A percentile compares a stretch with the other conserved stretches of the same genome.
phyloP scores from a whole-genome alignment of 495 filamentous ascomycete genomes.

The Pyronema domesticum region DNA sequence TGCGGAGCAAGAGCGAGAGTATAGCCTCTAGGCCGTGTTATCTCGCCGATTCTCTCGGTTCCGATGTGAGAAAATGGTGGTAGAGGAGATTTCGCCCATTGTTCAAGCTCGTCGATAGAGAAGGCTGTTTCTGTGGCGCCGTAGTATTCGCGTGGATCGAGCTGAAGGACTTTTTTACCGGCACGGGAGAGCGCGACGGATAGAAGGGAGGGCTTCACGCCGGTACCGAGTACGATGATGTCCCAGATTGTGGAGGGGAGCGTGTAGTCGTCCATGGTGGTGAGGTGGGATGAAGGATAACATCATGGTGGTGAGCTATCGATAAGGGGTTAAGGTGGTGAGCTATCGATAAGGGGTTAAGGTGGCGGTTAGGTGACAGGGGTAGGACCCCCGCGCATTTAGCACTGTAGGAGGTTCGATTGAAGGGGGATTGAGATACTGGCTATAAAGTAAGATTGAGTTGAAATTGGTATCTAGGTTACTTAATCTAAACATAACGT shows the following conservation, averaged over 20 bases:
- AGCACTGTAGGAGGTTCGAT: no score
- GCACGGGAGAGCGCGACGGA: conserved; percentile 82
- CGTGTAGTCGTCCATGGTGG: conserved; percentile 19
- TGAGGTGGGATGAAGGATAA: neutral
- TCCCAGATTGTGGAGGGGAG: conserved; percentile 45
- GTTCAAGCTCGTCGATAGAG: conserved; percentile 61
- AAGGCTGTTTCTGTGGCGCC: conserved; percentile 74
- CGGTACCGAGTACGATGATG: conserved; percentile 77
- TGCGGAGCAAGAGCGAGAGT: conserved; percentile 72
- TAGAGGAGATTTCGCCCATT: conserved; percentile 37
- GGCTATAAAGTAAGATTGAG: no score
- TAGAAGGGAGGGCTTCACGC: conserved; percentile 73
- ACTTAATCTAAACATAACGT: no score
- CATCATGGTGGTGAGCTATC: neutral
- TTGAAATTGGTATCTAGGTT: no score
- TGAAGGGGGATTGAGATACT: no score
- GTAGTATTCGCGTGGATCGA: conserved; percentile 78
- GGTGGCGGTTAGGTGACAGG: no score
- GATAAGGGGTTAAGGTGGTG: no score
- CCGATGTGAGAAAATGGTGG: conserved; percentile 8
- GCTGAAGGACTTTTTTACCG: conserved; percentile 74
- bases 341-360: no score
- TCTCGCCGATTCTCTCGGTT: neutral
- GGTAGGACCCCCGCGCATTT: no score
- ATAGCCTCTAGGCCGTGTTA: conserved; percentile 31